These are phyloP conservation scores for Fusarium buharicum DNA, from an alignment of 2,329 filamentous ascomycete genomes.

Conservation along the genomic window DNA sequence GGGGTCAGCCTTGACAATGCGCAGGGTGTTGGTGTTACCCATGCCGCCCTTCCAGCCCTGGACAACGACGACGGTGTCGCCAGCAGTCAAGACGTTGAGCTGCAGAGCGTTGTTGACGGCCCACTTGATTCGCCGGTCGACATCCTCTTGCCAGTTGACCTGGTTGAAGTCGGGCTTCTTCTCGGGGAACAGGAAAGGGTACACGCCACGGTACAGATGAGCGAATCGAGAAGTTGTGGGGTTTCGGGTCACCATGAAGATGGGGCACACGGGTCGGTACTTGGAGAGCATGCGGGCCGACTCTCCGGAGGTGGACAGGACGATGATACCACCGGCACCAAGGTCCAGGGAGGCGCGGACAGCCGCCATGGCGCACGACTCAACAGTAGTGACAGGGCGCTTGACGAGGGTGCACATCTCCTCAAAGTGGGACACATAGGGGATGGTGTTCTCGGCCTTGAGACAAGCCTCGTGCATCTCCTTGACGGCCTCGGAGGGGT, in stretches of 20 bases:
- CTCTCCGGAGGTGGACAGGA: slow-evolving; percentile 93
- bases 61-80: slow-evolving; percentile 82
- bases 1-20: slow-evolving; percentile 70
- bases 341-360: slow-evolving; percentile 96
- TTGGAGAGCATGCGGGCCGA: slow-evolving; percentile 97
- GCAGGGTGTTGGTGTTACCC: slow-evolving; percentile 88
- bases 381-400: slow-evolving; percentile 85
- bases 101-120: slow-evolving; percentile 87
- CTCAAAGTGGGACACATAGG: slow-evolving; percentile 96
- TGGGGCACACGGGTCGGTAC: slow-evolving; percentile 98
- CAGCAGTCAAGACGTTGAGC: slow-evolving; percentile 78
- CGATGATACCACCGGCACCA: slow-evolving; percentile 94
- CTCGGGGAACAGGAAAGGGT: slow-evolving; percentile 95
- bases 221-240: slow-evolving; percentile 85
- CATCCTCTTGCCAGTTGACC: slow-evolving; percentile 98
- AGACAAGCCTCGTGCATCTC: slow-evolving; percentile 99
- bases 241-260: slow-evolving; percentile 98
- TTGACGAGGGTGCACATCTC: slow-evolving; percentile 87
- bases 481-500: slow-evolving; percentile 88
- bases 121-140: slow-evolving; percentile 97
- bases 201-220: slow-evolving; percentile 97
- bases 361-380: slow-evolving; percentile 97
- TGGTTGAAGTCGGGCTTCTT: slow-evolving; percentile 93
- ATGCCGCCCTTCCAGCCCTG: slow-evolving; percentile 93
- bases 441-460: slow-evolving; percentile 95